Conservation (phyloP, 2,329 filamentous ascomycete species). For the Purpureocillium lavendulum region DNA sequence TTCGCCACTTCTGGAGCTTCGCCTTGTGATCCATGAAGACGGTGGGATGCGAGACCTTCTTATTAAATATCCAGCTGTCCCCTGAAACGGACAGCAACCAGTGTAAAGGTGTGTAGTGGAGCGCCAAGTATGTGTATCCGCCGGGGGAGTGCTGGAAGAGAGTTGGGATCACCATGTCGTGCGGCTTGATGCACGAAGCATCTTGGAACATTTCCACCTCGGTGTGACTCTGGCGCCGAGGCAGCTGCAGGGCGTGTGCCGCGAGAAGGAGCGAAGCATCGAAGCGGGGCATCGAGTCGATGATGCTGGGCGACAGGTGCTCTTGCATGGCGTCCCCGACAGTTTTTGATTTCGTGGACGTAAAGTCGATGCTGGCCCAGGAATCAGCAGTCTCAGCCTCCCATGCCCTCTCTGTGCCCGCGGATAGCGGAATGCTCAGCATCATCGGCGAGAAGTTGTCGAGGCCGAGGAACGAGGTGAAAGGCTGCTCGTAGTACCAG, state of each 20-base stretch:
- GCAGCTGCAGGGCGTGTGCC: slow-evolving; percentile 27
- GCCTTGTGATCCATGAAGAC: slow-evolving; percentile 38
- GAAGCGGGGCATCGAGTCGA: slow-evolving; percentile 25
- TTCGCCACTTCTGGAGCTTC: slow-evolving; percentile 36
- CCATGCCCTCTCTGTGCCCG: slow-evolving; percentile 38
- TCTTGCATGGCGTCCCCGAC: slow-evolving; percentile 22
- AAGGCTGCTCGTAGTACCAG: slow-evolving; percentile 43
- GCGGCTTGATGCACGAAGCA: slow-evolving; percentile 12
- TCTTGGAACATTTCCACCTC: slow-evolving; percentile 17
- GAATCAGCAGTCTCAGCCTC: slow-evolving; percentile 32
- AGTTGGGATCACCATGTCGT: slow-evolving; percentile 19
- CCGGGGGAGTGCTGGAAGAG: slow-evolving; percentile 37
- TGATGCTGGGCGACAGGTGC: slow-evolving; percentile 23
- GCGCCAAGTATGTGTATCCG: slow-evolving; percentile 46
- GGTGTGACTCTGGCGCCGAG: slow-evolving; percentile 19
- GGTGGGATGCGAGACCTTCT: slow-evolving; percentile 37
- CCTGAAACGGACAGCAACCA: slow-evolving; percentile 49
- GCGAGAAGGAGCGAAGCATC: slow-evolving; percentile 33
- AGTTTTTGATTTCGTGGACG: slow-evolving; percentile 14
- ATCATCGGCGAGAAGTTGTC: slow-evolving; percentile 24
- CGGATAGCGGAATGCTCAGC: slow-evolving; percentile 38
- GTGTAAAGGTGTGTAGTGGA: slow-evolving; percentile 50
- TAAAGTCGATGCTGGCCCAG: slow-evolving; percentile 33
- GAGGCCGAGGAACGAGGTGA: slow-evolving; percentile 22
- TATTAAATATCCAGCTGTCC: slow-evolving; percentile 49